Conservation (phyloP, 2,329 filamentous ascomycete genomes). For the Xylariaceae sp. region DNA sequence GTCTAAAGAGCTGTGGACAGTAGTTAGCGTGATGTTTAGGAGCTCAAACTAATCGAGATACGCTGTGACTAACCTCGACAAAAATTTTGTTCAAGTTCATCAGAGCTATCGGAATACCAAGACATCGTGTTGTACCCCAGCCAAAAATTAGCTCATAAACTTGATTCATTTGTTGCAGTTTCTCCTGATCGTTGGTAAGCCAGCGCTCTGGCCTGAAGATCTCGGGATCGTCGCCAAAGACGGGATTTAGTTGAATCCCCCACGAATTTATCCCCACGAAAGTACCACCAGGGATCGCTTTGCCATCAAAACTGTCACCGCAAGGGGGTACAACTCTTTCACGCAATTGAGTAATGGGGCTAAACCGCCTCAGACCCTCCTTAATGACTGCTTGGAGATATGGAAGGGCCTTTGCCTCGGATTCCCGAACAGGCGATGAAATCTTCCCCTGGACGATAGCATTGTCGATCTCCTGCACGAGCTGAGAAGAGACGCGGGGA, state of each 20-base stretch:
- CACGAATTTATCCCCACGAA: background rate
- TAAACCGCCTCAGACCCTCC: background rate
- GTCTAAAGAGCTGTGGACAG: background rate
- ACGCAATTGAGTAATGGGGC: background rate
- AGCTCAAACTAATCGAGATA: background rate
- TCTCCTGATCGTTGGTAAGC: background rate
- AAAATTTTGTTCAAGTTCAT: background rate
- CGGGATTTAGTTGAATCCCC: background rate
- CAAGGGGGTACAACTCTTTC: background rate
- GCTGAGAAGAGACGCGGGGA: background rate
- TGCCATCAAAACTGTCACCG: background rate
- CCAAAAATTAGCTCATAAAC: background rate
- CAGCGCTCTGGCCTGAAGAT: background rate
- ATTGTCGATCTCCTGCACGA: background rate
- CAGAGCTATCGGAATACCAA: background rate
- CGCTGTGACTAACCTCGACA: background rate
- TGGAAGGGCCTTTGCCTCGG: background rate
- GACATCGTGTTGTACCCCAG: background rate
- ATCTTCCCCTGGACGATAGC: background rate
- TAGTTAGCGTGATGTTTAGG: too few relatives aligned
- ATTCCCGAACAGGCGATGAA: background rate
- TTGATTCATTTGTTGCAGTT: background rate
- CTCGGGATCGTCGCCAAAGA: background rate
- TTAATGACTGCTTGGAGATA: background rate
- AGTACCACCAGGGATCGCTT: background rate